Evolutionary conservation across 768 basidiomycete species (phyloP), one percentile per base, ranked within the genome.

Genomic region (Boletus subparvulus): DNA sequence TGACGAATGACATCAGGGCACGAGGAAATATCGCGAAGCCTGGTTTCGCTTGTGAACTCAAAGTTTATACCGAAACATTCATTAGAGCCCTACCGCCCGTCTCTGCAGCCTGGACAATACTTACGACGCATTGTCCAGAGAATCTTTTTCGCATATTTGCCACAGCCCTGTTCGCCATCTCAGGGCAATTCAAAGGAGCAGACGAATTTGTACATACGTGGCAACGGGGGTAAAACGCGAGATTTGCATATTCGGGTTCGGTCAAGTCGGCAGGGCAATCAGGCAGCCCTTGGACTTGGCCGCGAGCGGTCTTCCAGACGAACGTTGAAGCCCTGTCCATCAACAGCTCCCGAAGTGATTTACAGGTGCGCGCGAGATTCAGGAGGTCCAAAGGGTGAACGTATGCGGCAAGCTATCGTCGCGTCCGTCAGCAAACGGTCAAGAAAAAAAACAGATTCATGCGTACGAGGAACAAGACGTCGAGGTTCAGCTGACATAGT

Each of bases 241-340:
- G 73, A 51, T 70, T 76, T 21, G 76, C 75, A 56, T 76, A 81
- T 55, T 78, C 72, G 0, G 74, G 74, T 52, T 82, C 80, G 19
- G 62, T 70, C 36, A 50, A 16, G 28, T 56, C 55, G 5, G 2
- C 21, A 10, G 55, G 49, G 43, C 49, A 56, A 4, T 51, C 49
- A 4, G 81, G 81, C 7, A 81, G 68, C 9, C 69, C 74, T 21
- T 61, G 50, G 13, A 77, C 64, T 47, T 71, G 73, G 13, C 50
- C 50, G 19, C 78, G 71, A 6, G 54, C 59, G 9, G 51, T 42
- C 45, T 53, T 64, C 70, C 72, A 59, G 58, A 72, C 50, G 55
- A 71, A 58, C 67, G 58, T 48, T 63, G 70, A 53, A 56, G 72
- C 24, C 53, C 52, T 61, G 43, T 47, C 54, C 66, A 77, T 73